Conservation (phyloP, 2,329 filamentous ascomycete genomes). For the Aplosporella prunicola region DNA sequence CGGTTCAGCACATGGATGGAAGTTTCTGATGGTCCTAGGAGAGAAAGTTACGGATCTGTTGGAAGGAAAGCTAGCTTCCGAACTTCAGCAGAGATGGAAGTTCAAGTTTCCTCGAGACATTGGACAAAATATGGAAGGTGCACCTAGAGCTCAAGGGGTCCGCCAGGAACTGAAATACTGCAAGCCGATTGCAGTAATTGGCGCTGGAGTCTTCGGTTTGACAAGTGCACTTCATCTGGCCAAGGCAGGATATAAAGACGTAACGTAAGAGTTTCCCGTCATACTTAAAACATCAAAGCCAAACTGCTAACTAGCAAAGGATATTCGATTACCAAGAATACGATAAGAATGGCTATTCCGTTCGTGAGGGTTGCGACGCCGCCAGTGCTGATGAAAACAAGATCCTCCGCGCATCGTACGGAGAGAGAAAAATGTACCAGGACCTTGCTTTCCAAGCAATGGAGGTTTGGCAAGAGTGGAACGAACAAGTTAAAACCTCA, state of each 20-base stretch:
- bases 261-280: slow-evolving; percentile 5
- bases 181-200: slow-evolving; percentile 19
- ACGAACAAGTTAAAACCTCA: neutral
- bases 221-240: slow-evolving; percentile 31
- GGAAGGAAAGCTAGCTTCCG: slow-evolving; percentile 5
- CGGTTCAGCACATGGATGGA: slow-evolving; percentile 54
- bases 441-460: slow-evolving; percentile 10
- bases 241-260: slow-evolving; percentile 19
- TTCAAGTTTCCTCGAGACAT: slow-evolving; percentile 5
- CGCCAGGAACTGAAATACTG: slow-evolving; percentile 9
- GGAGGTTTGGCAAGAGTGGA: slow-evolving; percentile 9
- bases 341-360: slow-evolving; percentile 8
- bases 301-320: neutral
- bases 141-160: slow-evolving; percentile 3
- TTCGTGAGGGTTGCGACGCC: slow-evolving; percentile 6
- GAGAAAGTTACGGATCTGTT: slow-evolving; percentile 40
- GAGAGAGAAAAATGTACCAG: slow-evolving; percentile 28
- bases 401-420: slow-evolving; percentile 51
- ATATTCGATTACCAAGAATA: slow-evolving; percentile 11
- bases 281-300: neutral
- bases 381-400: slow-evolving; percentile 37
- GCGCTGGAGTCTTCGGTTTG: slow-evolving; percentile 29
- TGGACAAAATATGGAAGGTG: slow-evolving; percentile 9
- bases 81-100: slow-evolving; percentile 8
- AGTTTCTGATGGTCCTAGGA: slow-evolving; percentile 51